Conservation (phyloP, 2,329 filamentous ascomycete genomes). For the Colletotrichum higginsianum region DNA sequence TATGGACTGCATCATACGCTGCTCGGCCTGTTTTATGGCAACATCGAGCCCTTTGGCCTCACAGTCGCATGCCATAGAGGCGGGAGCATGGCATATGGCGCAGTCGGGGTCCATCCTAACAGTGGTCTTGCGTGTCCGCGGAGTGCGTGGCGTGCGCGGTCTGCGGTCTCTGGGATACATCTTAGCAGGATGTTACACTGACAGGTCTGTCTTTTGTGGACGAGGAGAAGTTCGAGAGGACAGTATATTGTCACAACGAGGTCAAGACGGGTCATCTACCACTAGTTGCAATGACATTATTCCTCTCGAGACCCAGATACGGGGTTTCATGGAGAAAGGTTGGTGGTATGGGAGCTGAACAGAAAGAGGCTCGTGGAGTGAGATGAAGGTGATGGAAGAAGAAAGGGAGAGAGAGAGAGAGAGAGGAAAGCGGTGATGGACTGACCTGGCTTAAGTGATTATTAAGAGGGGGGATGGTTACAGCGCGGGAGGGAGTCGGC, state of each 20-base stretch:
- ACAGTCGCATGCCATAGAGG: constrained; percentile 73
- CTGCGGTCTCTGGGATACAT: constrained; percentile 66
- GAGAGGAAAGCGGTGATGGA: constrained; percentile 40
- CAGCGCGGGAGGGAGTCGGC: constrained; percentile 31
- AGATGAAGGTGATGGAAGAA: constrained; percentile 44
- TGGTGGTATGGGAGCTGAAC: constrained; percentile 40
- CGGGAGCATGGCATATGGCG: constrained; percentile 75
- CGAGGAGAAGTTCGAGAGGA: constrained; percentile 10
- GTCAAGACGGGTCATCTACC: constrained; percentile 43
- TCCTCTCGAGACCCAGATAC: constrained; percentile 52
- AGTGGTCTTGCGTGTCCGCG: constrained; percentile 58
- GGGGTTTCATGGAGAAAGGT: constrained; percentile 53
- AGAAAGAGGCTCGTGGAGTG: constrained; percentile 42
- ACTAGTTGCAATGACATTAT: constrained; percentile 44
- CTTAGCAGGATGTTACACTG: constrained; percentile 54
- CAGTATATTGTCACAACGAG: constrained; percentile 51
- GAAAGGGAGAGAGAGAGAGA: constrained; percentile 25
- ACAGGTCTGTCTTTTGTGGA: constrained; percentile 37
- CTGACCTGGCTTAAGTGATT: constrained; percentile 45
- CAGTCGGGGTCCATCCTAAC: constrained; percentile 80
- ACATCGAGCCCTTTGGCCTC: constrained; percentile 76
- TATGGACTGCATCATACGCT: constrained; percentile 73
- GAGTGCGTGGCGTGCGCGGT: constrained; percentile 41
- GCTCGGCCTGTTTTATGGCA: constrained; percentile 75
- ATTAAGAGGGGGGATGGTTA: constrained; percentile 34